A percentile compares a stretch with the other conserved stretches of the same genome.
Conservation (phyloP, 2,329 filamentous ascomycete genomes). For the Hymenoscyphus linearis region DNA sequence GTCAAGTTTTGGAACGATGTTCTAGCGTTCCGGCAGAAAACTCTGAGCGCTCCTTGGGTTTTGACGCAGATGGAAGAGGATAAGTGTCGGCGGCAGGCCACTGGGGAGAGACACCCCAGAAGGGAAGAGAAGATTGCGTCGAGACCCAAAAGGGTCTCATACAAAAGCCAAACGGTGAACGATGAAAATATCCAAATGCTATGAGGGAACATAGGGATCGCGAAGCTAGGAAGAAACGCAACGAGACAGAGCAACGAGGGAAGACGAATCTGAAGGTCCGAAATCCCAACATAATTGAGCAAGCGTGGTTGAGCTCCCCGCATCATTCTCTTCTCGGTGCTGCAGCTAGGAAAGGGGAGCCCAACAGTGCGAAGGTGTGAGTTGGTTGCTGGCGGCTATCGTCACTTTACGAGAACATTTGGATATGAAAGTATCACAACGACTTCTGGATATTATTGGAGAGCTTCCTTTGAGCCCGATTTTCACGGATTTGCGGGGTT, state of each 20-base stretch:
- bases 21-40: constrained; percentile 42
- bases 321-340: neutral
- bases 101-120: constrained; percentile 6
- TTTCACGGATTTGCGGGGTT: too few relatives aligned
- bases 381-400: neutral
- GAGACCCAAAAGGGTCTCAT: too few relatives aligned
- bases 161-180: neutral
- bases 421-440: neutral
- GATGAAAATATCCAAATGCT: neutral
- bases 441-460: too few relatives aligned
- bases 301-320: neutral
- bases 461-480: too few relatives aligned
- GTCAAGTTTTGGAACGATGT: constrained; percentile 55
- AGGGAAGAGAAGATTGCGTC: neutral
- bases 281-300: constrained; percentile 9
- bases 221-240: constrained; percentile 1
- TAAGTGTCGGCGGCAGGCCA: constrained; percentile 34
- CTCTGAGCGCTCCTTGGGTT: constrained; percentile 51
- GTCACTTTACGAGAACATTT: neutral
- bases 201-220: neutral
- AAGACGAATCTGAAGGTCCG: constrained; percentile 6
- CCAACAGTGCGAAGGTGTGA: neutral
- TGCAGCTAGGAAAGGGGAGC: neutral
- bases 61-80: constrained; percentile 45
- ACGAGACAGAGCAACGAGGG: constrained; percentile 2